phyloP scores from a whole-genome alignment of 2,329 filamentous ascomycete species.

The Paraphaeosphaeria sporulosa region DNA sequence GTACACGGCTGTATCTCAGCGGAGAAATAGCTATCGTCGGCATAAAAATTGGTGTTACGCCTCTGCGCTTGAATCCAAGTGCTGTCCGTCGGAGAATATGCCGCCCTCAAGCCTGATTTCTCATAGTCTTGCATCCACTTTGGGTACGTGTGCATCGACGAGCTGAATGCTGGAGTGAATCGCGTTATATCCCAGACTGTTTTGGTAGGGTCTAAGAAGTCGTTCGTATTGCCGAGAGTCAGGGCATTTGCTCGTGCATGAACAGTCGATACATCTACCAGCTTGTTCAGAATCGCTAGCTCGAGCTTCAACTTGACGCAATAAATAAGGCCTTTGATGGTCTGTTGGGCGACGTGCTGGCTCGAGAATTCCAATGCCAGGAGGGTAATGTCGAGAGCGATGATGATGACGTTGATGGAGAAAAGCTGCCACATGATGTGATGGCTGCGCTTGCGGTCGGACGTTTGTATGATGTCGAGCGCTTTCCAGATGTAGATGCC shows the following conservation, averaged over 20 bases:
- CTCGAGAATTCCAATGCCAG: slow-evolving; percentile 43
- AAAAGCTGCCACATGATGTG: slow-evolving; percentile 47
- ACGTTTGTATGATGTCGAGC: slow-evolving; percentile 52
- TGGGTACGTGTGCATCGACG: slow-evolving; percentile 24
- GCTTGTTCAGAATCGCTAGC: slow-evolving; percentile 58
- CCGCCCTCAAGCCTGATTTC: slow-evolving; percentile 18
- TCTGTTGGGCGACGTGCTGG: slow-evolving; percentile 46
- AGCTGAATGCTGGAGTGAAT: slow-evolving; percentile 25
- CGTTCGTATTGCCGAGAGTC: slow-evolving; percentile 26
- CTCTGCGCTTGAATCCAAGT: slow-evolving; percentile 19
- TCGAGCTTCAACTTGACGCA: slow-evolving; percentile 59
- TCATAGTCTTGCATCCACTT: slow-evolving; percentile 31
- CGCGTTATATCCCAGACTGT: slow-evolving; percentile 28
- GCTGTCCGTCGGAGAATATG: slow-evolving; percentile 24
- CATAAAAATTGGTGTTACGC: slow-evolving; percentile 12
- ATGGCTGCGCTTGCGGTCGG: slow-evolving; percentile 25
- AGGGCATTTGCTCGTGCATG: slow-evolving; percentile 17
- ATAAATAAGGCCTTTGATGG: slow-evolving; percentile 49
- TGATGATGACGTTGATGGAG: slow-evolving; percentile 49
- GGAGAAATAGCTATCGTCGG: slow-evolving; percentile 21
- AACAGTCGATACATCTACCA: slow-evolving; percentile 35
- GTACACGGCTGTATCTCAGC: slow-evolving; percentile 20
- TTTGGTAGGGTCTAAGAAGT: slow-evolving; percentile 29
- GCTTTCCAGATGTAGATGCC: slow-evolving; percentile 59
- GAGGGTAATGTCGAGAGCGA: slow-evolving; percentile 46